Conservation (phyloP, 805 yeast species). For the Yamadazyma scolyti region DNA sequence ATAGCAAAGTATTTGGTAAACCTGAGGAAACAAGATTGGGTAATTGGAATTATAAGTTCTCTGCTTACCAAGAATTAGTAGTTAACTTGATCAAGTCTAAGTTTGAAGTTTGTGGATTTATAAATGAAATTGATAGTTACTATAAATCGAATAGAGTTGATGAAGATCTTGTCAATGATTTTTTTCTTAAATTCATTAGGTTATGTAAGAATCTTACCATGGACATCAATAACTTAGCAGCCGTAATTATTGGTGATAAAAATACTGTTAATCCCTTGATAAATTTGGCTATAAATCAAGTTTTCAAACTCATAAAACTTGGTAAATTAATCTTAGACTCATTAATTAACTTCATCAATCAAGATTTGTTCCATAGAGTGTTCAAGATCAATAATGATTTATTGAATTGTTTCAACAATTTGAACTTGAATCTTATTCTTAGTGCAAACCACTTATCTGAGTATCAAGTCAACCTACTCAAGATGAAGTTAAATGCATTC, state of each 20-base stretch:
- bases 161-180: conserved; percentile 25
- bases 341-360: conserved; percentile 12
- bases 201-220: conserved; percentile 31
- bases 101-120: conserved; percentile 30
- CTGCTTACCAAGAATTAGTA: conserved; percentile 13
- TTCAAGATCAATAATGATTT: conserved; percentile 35
- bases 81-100: conserved; percentile 28
- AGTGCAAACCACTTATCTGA: conserved; percentile 16
- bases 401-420: conserved; percentile 28
- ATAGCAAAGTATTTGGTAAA: conserved; percentile 7
- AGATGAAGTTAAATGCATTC: conserved; percentile 21
- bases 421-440: conserved; percentile 11
- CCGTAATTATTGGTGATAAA: conserved; percentile 13
- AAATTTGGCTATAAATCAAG: conserved; percentile 30
- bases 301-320: conserved; percentile 31
- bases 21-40: conserved; percentile 1
- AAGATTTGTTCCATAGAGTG: conserved; percentile 26
- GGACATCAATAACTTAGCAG: conserved; percentile 25
- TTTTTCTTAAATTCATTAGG: conserved; percentile 36
- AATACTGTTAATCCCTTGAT: conserved; percentile 22
- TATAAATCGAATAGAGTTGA: conserved; percentile 5
- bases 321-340: conserved; percentile 33
- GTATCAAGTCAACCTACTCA: conserved; percentile 17
- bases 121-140: conserved; percentile 25
- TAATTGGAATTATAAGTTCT: conserved; percentile 7